These are phyloP conservation scores for Striga hermonthica DNA, from an alignment of 305 asterid species.

Conservation along the genomic window DNA sequence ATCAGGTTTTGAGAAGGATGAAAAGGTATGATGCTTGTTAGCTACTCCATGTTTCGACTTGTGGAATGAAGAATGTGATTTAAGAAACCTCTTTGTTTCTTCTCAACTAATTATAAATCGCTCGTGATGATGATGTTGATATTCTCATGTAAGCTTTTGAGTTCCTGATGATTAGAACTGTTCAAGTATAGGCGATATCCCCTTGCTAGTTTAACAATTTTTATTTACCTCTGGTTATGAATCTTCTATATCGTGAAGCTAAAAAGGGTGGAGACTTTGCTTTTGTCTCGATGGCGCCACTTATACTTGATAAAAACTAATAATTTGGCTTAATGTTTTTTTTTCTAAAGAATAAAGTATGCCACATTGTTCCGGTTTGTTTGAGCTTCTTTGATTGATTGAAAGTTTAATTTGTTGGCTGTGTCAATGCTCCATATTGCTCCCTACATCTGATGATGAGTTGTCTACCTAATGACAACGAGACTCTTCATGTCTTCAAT, in stretches of 20 bases:
- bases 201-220: conserved; percentile 12
- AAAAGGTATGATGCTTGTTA: conserved; percentile 52
- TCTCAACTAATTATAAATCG: conserved; percentile 1
- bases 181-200: conserved; percentile 6
- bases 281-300: conserved; percentile 17
- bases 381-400: conserved; percentile 13
- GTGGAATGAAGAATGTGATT: conserved; percentile 2
- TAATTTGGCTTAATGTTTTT: background rate
- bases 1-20: conserved; percentile 84
- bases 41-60: conserved; percentile 10
- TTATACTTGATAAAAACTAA: background rate
- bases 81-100: conserved; percentile 2
- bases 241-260: conserved; percentile 16
- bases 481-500: conserved; percentile 2
- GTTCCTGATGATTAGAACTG: background rate
- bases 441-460: conserved; percentile 11
- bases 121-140: conserved; percentile 9
- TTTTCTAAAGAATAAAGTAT: background rate
- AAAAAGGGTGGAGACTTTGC: conserved; percentile 1
- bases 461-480: conserved; percentile 10
- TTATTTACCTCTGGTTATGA: conserved; percentile 6
- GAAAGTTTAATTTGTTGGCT: background rate
- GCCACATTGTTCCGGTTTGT: conserved; percentile 1
- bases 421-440: conserved; percentile 12
- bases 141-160: conserved; percentile 4